Conservation (phyloP, 2,329 filamentous ascomycete genomes). For the Septoria petroselini region DNA sequence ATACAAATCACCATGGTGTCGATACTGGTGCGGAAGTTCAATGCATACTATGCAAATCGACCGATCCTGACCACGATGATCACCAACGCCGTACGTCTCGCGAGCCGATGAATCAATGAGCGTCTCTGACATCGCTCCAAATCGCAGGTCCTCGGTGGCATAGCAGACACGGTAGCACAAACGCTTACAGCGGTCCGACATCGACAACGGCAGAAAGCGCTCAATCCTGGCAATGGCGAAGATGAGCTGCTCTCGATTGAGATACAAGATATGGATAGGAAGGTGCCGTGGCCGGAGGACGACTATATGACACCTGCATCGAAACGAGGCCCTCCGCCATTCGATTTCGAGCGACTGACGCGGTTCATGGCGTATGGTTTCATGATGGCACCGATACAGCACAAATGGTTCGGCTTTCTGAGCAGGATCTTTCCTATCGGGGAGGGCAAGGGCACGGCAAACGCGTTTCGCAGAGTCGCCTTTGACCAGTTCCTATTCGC, state of each 20-base stretch:
- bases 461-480: conserved; percentile 83
- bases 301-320: conserved; percentile 63
- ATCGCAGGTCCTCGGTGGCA: conserved; percentile 72
- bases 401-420: conserved; percentile 91
- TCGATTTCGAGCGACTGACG: conserved; percentile 92
- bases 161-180: conserved; percentile 95
- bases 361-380: conserved; percentile 98
- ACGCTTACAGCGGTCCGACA: conserved; percentile 79
- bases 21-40: conserved; percentile 81
- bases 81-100: conserved; percentile 76
- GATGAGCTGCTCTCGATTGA: conserved; percentile 79
- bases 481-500: conserved; percentile 94
- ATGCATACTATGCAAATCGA: conserved; percentile 86
- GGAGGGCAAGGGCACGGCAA: conserved; percentile 52
- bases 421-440: conserved; percentile 78
- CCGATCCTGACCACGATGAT: conserved; percentile 99
- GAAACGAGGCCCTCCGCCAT: conserved; percentile 68
- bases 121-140: conserved; percentile 3
- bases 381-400: conserved; percentile 90
- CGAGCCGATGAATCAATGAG: conserved; percentile 15
- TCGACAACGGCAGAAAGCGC: conserved; percentile 41
- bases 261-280: conserved; percentile 80
- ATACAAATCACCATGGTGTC: conserved; percentile 85
- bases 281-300: conserved; percentile 63
- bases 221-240: conserved; percentile 57